Evolutionary conservation across 257 asterid genomes (phyloP), one percentile per base, ranked within the genome.

Genomic region (Gynochthodes officinalis): DNA sequence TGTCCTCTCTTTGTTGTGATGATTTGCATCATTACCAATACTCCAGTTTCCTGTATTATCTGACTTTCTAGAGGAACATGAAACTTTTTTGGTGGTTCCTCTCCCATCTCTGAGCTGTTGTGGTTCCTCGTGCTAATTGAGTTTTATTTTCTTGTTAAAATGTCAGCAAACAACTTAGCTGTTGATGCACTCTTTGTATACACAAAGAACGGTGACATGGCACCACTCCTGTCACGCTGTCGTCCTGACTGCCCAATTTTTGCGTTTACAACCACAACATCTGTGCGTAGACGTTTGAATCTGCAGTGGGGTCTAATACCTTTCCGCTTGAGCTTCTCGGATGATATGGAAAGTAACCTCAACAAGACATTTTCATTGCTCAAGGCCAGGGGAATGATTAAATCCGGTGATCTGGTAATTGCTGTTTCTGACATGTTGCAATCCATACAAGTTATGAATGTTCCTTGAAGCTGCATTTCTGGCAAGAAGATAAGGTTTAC

Each of bases 171-270:
- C 88, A 92, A 92, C 75, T 82, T 95, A 72, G 96, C 78, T 67
- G 96, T 90, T 69, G 99, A 92, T 74, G 99, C 99, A n/a, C 84
- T 95, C 39, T 95, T 92, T 58, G 99, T 90, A 27, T 95, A 92
- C 87, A 90, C 98, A 7, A 95, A 86, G 84, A 63, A 71, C 27
- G 98, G 99, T 55, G 94, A 95, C 84, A 90, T 95, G 99, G 99
- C 99, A 72, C 90, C 99, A 59, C 92, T 95, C 58, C 69, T 95
- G 80, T 95, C 99, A 32, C 96, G 99, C 39, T 87, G 98, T 67
- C 92, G 98, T 19, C 97, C 99, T 7, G 99, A 92, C 79, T 95
- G 97, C 86, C 99, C 98, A 64, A 92, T 90, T 42, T 95, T 95
- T 21, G 98, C 98, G 25, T 95, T 95, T 72, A 95, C 98, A 21